Evolutionary conservation across 176 grass and related monocot species (phyloP).

Genomic region (Lolium perenne): DNA sequence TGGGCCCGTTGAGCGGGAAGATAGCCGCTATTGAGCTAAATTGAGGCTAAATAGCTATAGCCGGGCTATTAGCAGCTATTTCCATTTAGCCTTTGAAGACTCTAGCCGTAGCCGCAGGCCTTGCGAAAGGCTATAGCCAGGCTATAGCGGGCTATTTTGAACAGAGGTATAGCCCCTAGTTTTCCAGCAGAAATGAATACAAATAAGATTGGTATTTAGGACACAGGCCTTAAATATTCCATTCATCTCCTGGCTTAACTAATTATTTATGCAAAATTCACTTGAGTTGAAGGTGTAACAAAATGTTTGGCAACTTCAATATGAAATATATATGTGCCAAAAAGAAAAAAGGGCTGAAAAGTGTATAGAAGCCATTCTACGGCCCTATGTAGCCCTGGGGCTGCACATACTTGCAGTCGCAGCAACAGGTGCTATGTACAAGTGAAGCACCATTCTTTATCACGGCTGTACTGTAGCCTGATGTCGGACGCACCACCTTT

Average conservation of each 20-base stretch:
- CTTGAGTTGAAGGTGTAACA: conserved; percentile 14
- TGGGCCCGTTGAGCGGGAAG: too few relatives aligned
- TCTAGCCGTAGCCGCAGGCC: too few relatives aligned
- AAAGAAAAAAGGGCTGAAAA: conserved; percentile 29
- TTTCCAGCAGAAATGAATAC: conserved; percentile 2
- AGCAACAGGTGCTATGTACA: conserved; percentile 13
- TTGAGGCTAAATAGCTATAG: too few relatives aligned
- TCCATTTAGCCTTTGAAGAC: too few relatives aligned
- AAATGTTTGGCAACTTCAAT: conserved; percentile 27
- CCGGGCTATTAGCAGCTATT: too few relatives aligned
- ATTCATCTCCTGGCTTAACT: not conserved
- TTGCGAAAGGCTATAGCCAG: too few relatives aligned
- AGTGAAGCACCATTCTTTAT: not conserved
- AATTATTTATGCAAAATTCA: conserved; percentile 3
- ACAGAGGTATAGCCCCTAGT: not conserved
- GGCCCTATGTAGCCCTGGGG: not conserved
- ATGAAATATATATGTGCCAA: conserved; percentile 27
- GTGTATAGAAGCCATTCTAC: not conserved
- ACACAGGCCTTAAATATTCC: not conserved
- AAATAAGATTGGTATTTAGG: conserved; percentile 1
- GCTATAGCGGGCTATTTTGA: too few relatives aligned
- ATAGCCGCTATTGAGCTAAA: too few relatives aligned
- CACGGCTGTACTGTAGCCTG: not conserved
- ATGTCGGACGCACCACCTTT: conserved; percentile 10
- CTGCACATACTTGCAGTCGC: not conserved